phyloP scores from a whole-genome alignment of 768 basidiomycete genomes.

The Pholiota conissans region DNA sequence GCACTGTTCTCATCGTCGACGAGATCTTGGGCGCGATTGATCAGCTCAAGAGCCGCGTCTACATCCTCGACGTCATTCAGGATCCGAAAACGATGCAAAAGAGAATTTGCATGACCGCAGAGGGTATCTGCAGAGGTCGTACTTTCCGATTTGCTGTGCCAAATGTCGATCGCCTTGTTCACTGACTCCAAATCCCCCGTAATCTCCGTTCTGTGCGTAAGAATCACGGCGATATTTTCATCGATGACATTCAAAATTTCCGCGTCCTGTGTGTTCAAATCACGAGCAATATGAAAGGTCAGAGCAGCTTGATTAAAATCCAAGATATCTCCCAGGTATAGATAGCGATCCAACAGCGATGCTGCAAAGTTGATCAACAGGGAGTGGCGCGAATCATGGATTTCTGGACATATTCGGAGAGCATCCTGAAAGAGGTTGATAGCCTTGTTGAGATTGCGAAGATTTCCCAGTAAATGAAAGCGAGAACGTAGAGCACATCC shows the following conservation, averaged over 20 bases:
- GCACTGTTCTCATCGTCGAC: no score
- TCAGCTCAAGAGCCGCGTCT: neutral
- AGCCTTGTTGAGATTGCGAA: constrained; percentile 2
- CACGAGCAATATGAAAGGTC: neutral
- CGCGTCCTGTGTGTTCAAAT: neutral
- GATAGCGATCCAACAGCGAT: constrained; percentile 2
- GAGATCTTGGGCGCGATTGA: neutral
- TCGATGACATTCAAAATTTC: neutral
- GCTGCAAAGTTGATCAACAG: neutral
- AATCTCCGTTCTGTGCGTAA: neutral
- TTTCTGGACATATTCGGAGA: neutral
- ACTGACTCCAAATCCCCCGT: neutral
- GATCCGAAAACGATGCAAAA: constrained; percentile 7
- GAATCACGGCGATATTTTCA: neutral
- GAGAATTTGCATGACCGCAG: neutral
- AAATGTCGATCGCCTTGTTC: no score
- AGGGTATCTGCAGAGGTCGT: neutral
- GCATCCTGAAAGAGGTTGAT: neutral
- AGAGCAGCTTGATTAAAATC: constrained; percentile 6
- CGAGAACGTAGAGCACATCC: neutral
- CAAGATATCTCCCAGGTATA: constrained; percentile 4
- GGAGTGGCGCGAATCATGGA: neutral
- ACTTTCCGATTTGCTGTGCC: no score
- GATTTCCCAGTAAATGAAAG: neutral
- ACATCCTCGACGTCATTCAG: neutral